A percentile compares a stretch with the other conserved stretches of the same genome.
phyloP scores from a whole-genome alignment of 2,329 filamentous ascomycete species.

The Kalmusia sp. region DNA sequence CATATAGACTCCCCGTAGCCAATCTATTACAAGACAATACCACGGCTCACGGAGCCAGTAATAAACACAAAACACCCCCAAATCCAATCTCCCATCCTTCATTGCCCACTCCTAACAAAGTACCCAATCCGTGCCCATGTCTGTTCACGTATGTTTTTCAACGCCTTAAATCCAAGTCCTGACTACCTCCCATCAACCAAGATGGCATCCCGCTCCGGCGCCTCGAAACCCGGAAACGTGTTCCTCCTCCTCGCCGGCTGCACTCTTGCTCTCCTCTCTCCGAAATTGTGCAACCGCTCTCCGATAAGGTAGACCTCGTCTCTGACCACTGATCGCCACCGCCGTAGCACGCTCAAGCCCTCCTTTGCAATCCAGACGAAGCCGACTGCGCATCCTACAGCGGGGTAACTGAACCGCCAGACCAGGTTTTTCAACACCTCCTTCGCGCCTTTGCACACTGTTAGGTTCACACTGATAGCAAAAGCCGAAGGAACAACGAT shows the following conservation, averaged over 20 bases:
- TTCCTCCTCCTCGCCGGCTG: not conserved
- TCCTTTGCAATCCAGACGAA: constrained; percentile 59
- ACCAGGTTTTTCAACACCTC: constrained; percentile 58
- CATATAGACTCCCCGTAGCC: no score
- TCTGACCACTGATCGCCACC: constrained; percentile 81
- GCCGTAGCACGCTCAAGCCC: constrained; percentile 65
- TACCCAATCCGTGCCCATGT: no score
- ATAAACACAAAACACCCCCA: not conserved
- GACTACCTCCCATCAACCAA: no score
- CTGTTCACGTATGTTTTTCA: no score
- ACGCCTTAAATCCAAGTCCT: no score
- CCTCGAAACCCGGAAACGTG: not conserved
- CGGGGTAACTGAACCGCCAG: constrained; percentile 78
- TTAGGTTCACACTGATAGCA: constrained; percentile 60
- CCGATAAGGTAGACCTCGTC: constrained; percentile 98
- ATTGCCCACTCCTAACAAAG: not conserved
- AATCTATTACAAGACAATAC: not conserved
- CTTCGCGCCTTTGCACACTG: constrained; percentile 48
- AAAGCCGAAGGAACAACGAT: constrained; percentile 70
- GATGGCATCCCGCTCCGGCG: no score
- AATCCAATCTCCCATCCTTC: not conserved
- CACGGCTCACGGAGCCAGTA: no score
- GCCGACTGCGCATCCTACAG: constrained; percentile 57
- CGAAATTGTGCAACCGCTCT: constrained; percentile 93
- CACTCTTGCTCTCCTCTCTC: constrained; percentile 56